These are phyloP conservation scores for Fusarium annulatum DNA, from an alignment of 2,329 filamentous ascomycete genomes.

Conservation along the genomic window DNA sequence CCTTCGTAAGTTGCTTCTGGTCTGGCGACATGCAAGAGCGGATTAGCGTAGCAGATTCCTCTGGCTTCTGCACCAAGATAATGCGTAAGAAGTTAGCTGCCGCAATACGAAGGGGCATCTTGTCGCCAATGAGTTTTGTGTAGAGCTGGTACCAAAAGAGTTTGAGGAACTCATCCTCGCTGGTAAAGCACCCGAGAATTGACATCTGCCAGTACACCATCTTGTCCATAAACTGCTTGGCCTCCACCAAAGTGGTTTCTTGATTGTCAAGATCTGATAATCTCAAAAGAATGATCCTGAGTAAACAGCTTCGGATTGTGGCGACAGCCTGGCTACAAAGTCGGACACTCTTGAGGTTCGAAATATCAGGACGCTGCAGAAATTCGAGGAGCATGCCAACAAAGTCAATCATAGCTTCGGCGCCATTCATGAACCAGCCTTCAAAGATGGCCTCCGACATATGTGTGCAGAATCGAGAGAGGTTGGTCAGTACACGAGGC, in stretches of 20 bases:
- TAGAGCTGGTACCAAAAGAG: conserved; percentile 95
- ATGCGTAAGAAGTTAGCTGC: conserved; percentile 91
- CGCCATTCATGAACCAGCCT: conserved; percentile 94
- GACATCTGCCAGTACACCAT: conserved; percentile 97
- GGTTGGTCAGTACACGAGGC: conserved; percentile 85
- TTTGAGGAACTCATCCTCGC: conserved; percentile 83
- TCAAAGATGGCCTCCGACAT: conserved; percentile 93
- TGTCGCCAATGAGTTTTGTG: conserved; percentile 80
- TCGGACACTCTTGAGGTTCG: conserved; percentile 85
- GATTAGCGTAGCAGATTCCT: conserved; percentile 80
- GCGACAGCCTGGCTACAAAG: conserved; percentile 87
- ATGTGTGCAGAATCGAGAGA: conserved; percentile 83
- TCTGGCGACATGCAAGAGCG: conserved; percentile 76
- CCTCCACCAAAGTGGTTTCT: conserved; percentile 67
- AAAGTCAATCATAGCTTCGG: conserved; percentile 85
- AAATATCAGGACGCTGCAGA: conserved; percentile 84
- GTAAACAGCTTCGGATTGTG: conserved; percentile 79
- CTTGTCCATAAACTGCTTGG: conserved; percentile 80
- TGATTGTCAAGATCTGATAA: conserved; percentile 84
- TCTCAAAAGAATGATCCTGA: conserved; percentile 81
- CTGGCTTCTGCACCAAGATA: conserved; percentile 90
- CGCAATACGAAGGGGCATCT: conserved; percentile 74
- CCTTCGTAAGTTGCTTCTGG: conserved; percentile 76
- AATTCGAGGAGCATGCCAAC: conserved; percentile 87
- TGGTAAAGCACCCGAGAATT: conserved; percentile 80